Evolutionary conservation across 768 basidiomycete genomes (phyloP), one percentile per base, ranked within the genome.

Genomic region (Udeniomyces megalosporus): DNA sequence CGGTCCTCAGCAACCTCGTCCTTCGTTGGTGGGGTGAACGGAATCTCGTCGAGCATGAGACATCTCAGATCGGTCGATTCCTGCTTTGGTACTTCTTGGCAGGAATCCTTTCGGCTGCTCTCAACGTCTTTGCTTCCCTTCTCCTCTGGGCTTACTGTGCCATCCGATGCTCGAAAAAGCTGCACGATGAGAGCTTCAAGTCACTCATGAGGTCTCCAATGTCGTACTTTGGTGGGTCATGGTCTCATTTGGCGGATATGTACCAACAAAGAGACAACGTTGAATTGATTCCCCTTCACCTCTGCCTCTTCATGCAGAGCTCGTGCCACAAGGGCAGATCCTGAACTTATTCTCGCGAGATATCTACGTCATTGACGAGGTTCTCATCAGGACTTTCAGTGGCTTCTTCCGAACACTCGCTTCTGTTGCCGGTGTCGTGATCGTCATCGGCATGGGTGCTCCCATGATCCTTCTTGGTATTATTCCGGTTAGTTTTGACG

Each of bases 341-440:
- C 71, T 96, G 56, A 96, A 95, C 73, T 72, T 95, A 29, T 96
- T 96, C 74, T 88, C 88, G 3, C 82, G 89, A 2, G 93, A 97
- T 68, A 82, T 80, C 86, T 68, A 84, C 85, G 63, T 65, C 34
- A 50, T 65, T 29, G 63, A 65, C 35, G 61, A 61, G 56, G 61
- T 60, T 3, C 61, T 66, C 8, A 31, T 67, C 38, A 38, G 61
- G 14, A 63, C 66, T 6, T 66, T 62, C 53, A 45, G 47, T 71
- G 79, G 78, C 56, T 74, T 88, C 58, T 78, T 82, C 69, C 79
- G 86, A 34, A 92, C 85, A 3, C 34, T 72, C 52, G 68, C 70
- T 46, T 62, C 68, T 67, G 69, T 72, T 28, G 38, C 73, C 60
- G 70, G 77, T 60, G 69, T 76, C 65, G 47, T 74, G 46, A 54